Evolutionary conservation across 1,284 basidiomycete genomes (phyloP), one percentile per base, ranked within the genome.

Genomic region (Sparassis latifolia): DNA sequence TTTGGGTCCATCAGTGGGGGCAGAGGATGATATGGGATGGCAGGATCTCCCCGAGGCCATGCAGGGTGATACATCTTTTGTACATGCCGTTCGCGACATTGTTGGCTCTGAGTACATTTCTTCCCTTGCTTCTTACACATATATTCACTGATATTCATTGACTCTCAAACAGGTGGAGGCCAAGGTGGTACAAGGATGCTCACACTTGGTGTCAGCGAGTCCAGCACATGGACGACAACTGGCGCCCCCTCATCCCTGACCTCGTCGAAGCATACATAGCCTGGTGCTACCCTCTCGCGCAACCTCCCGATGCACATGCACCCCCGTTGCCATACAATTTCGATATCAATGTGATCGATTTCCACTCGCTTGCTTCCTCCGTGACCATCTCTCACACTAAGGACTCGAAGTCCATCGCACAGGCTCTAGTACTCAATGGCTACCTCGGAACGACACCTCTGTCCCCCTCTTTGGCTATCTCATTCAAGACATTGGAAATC

Each of bases 201-300:
- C 30, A 33, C 28, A 49, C 42, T 4, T 49, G 48, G 48, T 32
- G 33, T 1, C 42, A 49, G 27, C 48, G 48, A 5, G 6, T 44
- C n/a, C 5, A 28, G 2, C 41, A 29, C 6, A 31, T 42, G 20
- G 28, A 33, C 7, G 28, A 44, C 10, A 49, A 49, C 42, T 49
- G 48, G 48, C 10, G 30, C 4, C 5, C 5, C 10, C 5, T 49
- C 3, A 32, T 44, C 0, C 31, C 12, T 3, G 33, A 37, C 10
- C 12, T 12, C 33, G 32, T 31, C 3, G 30, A 33, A 1, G 50
- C 52, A 2, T 56, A 54, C 44, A 45, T 56, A 5, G 27, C 42
- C 6, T 56, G 50, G 45, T 45, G 42, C 6, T 41, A 52, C 12
- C 7, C 20, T 10, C 3, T 42, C 10, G 4, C 30, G 12, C 48